Base-by-base conservation (phyloP, 1,284 basidiomycete genomes). In the Tylopilus sp. region DNA sequence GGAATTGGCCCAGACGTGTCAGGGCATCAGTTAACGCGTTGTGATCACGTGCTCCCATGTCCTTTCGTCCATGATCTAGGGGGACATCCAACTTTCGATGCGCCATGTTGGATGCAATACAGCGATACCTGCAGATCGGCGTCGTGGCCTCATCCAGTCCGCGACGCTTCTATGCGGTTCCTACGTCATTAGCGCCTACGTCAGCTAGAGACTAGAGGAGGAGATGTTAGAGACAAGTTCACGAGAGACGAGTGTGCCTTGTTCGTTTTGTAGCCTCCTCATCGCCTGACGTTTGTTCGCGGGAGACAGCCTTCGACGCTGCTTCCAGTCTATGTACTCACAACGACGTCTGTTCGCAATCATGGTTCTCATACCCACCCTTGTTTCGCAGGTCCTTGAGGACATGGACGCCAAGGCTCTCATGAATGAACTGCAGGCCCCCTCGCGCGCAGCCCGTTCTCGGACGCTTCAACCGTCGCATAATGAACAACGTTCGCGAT, bases 311-410 rank as follows among this genome's bases (percentile, higher is more conserved):
- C 73, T 95, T 24, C 77, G 82, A 44, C 75, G 83, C 43, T 76
- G 93, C 36, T 95, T 94, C 66, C 74, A 80, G 37, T 83, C 91
- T 61, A n/a, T n/a, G n/a, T n/a, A 92, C 88, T 46, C 86, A 90
- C 58, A 83, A 92, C 55, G 88, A 94, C 64, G 80, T 83, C 41
- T 81, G 82, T 11, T 85, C 63, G 94, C 89, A 2, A 75, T 91
- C 35, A 81, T 91, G 64, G 84, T 88, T 0, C 78, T 93, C 30
- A 71, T 94, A 9, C 88, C 90, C 0, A 86, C 87, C 0, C 76
- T 95, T 10, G 80, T 83, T 2, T 73, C 81, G 15, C 83, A 88
- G 57, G 77, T 95, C 12, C 71, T 91, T 15, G 71, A 77, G 26
- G 81, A 82, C 41, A 87, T 94, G 81, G 83, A 95, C 60, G 88